Evolutionary conservation across 2,329 filamentous ascomycete species (phyloP), one percentile per base, ranked within the genome.

Genomic region (Aschersonia sp.): DNA sequence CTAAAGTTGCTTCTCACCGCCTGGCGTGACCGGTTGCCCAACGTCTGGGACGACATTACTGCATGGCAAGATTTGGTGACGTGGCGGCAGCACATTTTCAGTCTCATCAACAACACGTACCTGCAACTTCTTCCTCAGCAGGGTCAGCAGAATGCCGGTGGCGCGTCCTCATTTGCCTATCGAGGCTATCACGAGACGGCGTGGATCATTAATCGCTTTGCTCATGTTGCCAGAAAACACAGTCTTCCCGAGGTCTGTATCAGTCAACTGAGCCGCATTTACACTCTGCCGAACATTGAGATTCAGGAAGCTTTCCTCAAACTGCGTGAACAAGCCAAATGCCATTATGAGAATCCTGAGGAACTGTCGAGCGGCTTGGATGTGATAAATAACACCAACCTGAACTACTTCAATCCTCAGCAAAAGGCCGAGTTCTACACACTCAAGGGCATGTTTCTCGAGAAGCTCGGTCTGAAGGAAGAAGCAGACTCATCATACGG

Each of bases 371-470:
- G 82, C 60, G 92, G 92, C 1, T 64, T 99, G 54, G 92, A 99
- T 60, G 92, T 99, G 3, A 99, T 99, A 63, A 98, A 98, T 66
- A 99, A 98, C 57, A 99, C 92, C 37, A 98, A 99, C 57, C 78
- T 99, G 49, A 96, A 94, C 64, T 98, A 98, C 70, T 98, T 98
- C 64, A 94, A 88, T 52, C 78, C 84, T 4, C 84, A 89, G 58
- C 92, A 98, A 63, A 98, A 98, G 67, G 92, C 92, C 7, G 92
- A 98, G 63, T 98, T 98, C 67, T 98, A 96, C 70, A 98, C 92
- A 0, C 76, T 98, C 47, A 98, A 98, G 74, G 92, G 92, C 52
- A 98, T 98, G 92, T 98, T 98, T 72, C 71, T 97, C 43, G 92
- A 94, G 61, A 96, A 95, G 64, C 75, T 98, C 8, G 82, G 82